phyloP scores from a whole-genome alignment of 306 rosid genomes.

The Cucurbita moschata region DNA sequence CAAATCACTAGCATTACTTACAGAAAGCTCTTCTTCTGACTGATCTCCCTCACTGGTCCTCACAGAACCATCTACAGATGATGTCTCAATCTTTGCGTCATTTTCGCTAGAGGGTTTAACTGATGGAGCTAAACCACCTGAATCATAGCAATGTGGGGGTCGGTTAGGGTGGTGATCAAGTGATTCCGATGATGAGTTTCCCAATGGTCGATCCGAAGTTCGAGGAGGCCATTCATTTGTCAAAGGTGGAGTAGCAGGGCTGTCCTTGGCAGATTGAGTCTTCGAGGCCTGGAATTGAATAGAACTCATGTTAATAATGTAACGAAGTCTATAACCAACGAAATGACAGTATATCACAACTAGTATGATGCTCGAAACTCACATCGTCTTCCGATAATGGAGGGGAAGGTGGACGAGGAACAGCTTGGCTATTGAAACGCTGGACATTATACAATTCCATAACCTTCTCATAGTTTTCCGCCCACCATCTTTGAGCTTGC shows the following conservation, averaged over 20 bases:
- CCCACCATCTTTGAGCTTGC: conserved; percentile 99
- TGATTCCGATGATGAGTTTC: conserved; percentile 77
- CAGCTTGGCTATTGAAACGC: conserved; percentile 67
- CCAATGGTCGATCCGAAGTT: conserved; percentile 34
- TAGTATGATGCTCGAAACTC: conserved; percentile 8
- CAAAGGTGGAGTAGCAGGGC: conserved; percentile 82
- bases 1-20: conserved; percentile 92
- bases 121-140: conserved; percentile 46
- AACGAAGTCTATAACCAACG: background rate
- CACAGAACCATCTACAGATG: conserved; percentile 66
- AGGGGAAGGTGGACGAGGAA: conserved; percentile 86
- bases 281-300: conserved; percentile 39
- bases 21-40: conserved; percentile 79
- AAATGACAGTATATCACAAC: background rate
- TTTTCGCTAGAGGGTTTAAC: conserved; percentile 52
- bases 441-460: conserved; percentile 95
- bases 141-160: conserved; percentile 37
- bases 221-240: conserved; percentile 50
- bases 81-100: conserved; percentile 47
- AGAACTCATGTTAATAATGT: background rate
- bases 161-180: conserved; percentile 47
- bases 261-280: conserved; percentile 64
- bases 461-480: conserved; percentile 85
- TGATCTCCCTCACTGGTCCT: conserved; percentile 83
- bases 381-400: conserved; percentile 89